These are phyloP conservation scores for Gloeopeniophorella convolvens DNA, from an alignment of 768 basidiomycete genomes.

Conservation along the genomic window DNA sequence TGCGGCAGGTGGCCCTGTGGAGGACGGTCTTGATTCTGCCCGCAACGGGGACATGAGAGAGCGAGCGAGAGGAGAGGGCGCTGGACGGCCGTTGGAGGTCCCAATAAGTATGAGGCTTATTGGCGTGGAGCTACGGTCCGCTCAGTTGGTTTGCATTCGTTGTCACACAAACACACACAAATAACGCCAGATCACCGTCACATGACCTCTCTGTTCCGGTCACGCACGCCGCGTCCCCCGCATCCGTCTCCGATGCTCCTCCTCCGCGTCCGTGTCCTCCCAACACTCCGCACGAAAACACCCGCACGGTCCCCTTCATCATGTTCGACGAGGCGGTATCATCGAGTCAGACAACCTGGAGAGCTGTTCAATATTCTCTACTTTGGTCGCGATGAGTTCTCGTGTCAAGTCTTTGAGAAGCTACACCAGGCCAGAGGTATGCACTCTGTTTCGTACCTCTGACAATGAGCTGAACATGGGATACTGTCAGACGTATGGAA, in stretches of 20 bases:
- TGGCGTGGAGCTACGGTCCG: background rate
- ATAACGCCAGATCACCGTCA: conserved; percentile 3
- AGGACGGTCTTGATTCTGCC: conserved; percentile 2
- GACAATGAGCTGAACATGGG: background rate
- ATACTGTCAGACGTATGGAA: conserved; percentile 66
- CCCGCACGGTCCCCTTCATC: background rate
- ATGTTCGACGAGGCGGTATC: background rate
- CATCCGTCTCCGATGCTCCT: too few relatives aligned
- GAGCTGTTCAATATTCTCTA: conserved; percentile 71
- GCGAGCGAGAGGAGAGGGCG: conserved; percentile 15
- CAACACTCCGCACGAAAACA: background rate
- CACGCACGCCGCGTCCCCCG: too few relatives aligned
- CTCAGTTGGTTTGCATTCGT: background rate
- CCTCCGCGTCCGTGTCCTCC: too few relatives aligned
- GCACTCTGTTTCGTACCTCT: conserved; percentile 16
- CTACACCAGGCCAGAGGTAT: conserved; percentile 59
- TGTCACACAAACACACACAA: background rate
- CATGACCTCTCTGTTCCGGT: background rate
- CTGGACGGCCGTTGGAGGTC: too few relatives aligned
- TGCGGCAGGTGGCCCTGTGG: background rate
- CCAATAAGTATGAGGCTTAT: background rate
- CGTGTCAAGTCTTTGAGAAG: conserved; percentile 61
- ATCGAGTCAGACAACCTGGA: conserved; percentile 1
- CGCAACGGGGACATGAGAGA: too few relatives aligned
- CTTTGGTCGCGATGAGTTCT: conserved; percentile 86